Conservation (phyloP, 106 monocot species). For the Dendrobium nobile region DNA sequence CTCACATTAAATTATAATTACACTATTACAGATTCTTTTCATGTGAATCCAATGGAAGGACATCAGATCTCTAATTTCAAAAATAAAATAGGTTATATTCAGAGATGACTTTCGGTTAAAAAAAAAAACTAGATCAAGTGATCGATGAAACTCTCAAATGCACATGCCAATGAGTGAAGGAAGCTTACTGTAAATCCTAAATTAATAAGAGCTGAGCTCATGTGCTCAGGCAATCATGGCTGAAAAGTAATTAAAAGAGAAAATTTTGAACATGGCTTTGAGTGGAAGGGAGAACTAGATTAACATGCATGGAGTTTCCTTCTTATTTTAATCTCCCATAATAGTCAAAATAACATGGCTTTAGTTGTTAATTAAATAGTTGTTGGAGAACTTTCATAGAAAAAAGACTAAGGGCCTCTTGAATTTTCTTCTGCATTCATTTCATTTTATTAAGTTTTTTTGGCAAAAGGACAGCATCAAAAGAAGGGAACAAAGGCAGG, state of each 20-base stretch:
- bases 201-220: slow-evolving; percentile 26
- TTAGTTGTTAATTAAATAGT: not conserved
- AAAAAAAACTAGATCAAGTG: slow-evolving; percentile 7
- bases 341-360: slow-evolving; percentile 4
- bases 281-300: slow-evolving; percentile 56
- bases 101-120: no score
- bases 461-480: slow-evolving; percentile 15
- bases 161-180: slow-evolving; percentile 32
- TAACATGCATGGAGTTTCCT: slow-evolving; percentile 23
- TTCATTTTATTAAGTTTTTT: slow-evolving; percentile 8
- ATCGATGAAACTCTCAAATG: not conserved
- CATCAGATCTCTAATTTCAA: no score
- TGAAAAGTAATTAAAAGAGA: slow-evolving; percentile 17
- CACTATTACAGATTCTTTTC: no score
- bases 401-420: slow-evolving; percentile 7
- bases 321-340: slow-evolving; percentile 15
- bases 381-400: not conserved
- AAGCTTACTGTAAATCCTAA: slow-evolving; percentile 26
- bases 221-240: slow-evolving; percentile 19
- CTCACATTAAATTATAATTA: no score
- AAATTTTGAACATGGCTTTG: slow-evolving; percentile 49
- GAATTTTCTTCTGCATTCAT: slow-evolving; percentile 13
- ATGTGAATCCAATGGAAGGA: no score
- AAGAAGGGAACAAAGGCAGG: slow-evolving; percentile 15
- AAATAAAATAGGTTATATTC: no score